Evolutionary conservation across 139 green algal species (phyloP).

Genomic region (Zygnema cylindricum): DNA sequence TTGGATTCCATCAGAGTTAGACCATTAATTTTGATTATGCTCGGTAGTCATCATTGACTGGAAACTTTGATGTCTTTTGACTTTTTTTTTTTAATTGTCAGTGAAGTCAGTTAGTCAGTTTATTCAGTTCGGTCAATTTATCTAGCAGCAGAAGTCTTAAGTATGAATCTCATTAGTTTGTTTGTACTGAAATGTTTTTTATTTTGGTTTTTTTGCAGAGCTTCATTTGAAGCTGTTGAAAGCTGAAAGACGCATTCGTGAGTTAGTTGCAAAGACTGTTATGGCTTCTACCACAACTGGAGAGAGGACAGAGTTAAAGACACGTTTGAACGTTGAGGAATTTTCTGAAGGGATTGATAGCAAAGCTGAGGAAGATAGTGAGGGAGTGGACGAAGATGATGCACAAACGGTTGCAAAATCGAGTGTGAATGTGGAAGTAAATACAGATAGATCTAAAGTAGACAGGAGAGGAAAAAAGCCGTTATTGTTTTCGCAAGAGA

Average conservation of each 20-base stretch:
- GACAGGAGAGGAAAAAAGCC: too few relatives aligned
- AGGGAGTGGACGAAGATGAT: not conserved
- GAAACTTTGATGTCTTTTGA: too few relatives aligned
- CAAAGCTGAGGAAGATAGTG: not conserved
- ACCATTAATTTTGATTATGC: too few relatives aligned
- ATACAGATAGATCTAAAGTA: too few relatives aligned
- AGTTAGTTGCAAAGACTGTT: conserved; percentile 2
- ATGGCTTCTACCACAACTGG: not conserved
- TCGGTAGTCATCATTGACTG: too few relatives aligned
- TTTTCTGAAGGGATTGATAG: not conserved
- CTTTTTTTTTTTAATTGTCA: too few relatives aligned
- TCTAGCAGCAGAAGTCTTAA: too few relatives aligned
- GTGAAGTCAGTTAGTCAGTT: too few relatives aligned
- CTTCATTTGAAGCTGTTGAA: conserved; percentile 31
- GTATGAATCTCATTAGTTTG: too few relatives aligned
- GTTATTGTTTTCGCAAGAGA: too few relatives aligned
- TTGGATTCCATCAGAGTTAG: too few relatives aligned
- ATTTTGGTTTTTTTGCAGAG: not conserved
- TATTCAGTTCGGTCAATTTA: too few relatives aligned
- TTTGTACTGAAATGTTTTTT: not conserved
- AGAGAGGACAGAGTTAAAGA: not conserved
- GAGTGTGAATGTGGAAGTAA: not conserved
- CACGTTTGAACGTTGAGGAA: not conserved
- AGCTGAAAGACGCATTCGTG: not conserved
- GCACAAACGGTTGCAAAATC: not conserved